phyloP scores from a whole-genome alignment of 805 yeast genomes.

The Kregervanrija fluxuum region DNA sequence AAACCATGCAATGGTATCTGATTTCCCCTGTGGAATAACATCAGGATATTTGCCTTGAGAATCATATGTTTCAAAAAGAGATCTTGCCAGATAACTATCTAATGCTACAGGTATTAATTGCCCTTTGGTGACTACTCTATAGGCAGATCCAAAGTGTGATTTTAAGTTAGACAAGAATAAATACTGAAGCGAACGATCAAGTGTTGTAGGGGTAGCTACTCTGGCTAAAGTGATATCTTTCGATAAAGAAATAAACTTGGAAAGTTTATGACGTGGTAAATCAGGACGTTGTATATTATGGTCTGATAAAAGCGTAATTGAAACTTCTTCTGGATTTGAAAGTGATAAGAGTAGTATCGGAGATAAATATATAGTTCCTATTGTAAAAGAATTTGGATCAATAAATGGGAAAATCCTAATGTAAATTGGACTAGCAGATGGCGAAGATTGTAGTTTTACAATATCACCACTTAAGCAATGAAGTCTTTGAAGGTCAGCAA shows the following conservation, averaged over 20 bases:
- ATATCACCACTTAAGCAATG: constrained; percentile 68
- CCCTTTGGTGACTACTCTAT: constrained; percentile 53
- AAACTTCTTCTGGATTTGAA: constrained; percentile 25
- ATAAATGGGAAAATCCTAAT: constrained; percentile 50
- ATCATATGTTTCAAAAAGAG: constrained; percentile 38
- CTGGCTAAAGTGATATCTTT: constrained; percentile 58
- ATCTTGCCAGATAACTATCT: constrained; percentile 58
- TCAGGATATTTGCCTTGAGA: constrained; percentile 19
- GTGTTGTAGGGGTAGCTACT: constrained; percentile 60
- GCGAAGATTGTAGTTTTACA: constrained; percentile 25
- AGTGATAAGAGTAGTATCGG: constrained; percentile 47
- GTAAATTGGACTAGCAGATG: constrained; percentile 12
- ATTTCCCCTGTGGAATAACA: constrained; percentile 50
- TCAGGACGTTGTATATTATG: constrained; percentile 8
- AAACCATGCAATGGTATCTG: constrained; percentile 83
- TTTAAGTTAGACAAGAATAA: constrained; percentile 56
- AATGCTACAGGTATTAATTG: constrained; percentile 75
- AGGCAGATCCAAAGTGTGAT: constrained; percentile 47
- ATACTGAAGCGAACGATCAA: constrained; percentile 56
- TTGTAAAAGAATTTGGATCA: constrained; percentile 48
- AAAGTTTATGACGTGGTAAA: constrained; percentile 16
- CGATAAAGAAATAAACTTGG: constrained; percentile 39
- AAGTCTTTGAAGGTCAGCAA: constrained; percentile 44
- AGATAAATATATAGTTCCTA: constrained; percentile 44
- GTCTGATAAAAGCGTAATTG: background rate